Evolutionary conservation across 371 early-diverging fungal species (phyloP).

Genomic region (Syncephalis fuscata): DNA sequence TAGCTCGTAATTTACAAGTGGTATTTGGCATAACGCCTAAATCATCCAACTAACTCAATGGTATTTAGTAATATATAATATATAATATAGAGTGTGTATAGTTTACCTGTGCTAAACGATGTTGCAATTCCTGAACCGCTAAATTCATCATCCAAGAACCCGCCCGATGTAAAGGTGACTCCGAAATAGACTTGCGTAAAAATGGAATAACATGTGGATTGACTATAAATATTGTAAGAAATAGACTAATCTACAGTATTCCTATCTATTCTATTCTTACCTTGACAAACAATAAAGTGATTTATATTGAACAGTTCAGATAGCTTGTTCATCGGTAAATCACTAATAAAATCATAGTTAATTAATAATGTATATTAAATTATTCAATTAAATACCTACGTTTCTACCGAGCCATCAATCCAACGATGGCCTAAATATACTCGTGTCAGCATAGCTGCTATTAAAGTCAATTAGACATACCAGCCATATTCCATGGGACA

Average conservation of each 20-base stretch:
- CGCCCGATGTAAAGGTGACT: slow-evolving; percentile 23
- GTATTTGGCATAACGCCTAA: slow-evolving; percentile 38
- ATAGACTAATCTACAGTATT: too few species aligned
- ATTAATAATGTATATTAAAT: neutral
- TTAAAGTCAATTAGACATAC: slow-evolving; percentile 14
- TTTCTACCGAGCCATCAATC: slow-evolving; percentile 56
- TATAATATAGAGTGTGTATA: too few species aligned
- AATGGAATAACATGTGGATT: slow-evolving; percentile 81
- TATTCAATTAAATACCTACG: slow-evolving; percentile 9
- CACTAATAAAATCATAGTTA: slow-evolving; percentile 13
- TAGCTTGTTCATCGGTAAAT: slow-evolving; percentile 53
- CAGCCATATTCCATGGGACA: slow-evolving; percentile 62
- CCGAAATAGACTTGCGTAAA: slow-evolving; percentile 30
- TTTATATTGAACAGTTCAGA: slow-evolving; percentile 69
- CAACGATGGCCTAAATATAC: slow-evolving; percentile 24
- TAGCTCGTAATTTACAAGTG: slow-evolving; percentile 42
- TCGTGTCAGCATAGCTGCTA: neutral
- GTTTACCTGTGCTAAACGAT: slow-evolving; percentile 52
- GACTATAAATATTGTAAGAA: too few species aligned
- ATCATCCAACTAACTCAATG: slow-evolving; percentile 14
- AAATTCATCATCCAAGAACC: slow-evolving; percentile 36
- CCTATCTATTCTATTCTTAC: slow-evolving; percentile 8
- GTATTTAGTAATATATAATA: neutral
- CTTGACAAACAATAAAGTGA: slow-evolving; percentile 69
- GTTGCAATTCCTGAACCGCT: slow-evolving; percentile 45